Conservation (phyloP, 441 rosid species). For the Bruguiera hainesii region DNA sequence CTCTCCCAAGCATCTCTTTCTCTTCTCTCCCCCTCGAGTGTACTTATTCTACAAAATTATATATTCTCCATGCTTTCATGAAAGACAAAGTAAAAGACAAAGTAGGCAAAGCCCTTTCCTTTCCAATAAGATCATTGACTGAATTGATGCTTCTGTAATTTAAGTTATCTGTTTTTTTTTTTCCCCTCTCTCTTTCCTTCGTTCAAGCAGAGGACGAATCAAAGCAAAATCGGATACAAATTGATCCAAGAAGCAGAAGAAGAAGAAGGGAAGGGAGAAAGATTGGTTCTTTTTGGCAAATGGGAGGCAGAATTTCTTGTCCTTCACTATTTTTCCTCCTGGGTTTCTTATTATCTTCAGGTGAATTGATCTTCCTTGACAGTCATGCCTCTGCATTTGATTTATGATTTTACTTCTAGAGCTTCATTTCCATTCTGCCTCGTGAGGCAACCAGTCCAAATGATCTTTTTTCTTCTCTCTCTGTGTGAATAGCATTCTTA, state of each 20-base stretch:
- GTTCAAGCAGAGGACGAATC: background rate
- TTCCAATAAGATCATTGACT: constrained; percentile 23
- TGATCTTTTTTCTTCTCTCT: background rate
- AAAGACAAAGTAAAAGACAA: constrained; percentile 17
- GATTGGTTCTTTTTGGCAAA: constrained; percentile 16
- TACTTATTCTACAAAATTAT: constrained; percentile 17
- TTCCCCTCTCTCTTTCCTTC: constrained; percentile 6
- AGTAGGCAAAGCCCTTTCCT: constrained; percentile 24
- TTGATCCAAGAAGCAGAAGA: constrained; percentile 3
- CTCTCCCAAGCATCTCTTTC: constrained; percentile 18
- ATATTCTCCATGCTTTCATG: background rate
- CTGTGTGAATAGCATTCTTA: background rate
- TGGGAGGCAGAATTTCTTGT: constrained; percentile 31
- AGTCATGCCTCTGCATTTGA: background rate
- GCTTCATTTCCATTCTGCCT: background rate
- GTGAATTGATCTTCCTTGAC: constrained; percentile 16
- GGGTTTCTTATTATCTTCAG: constrained; percentile 35
- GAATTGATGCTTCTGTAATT: constrained; percentile 23
- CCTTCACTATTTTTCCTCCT: constrained; percentile 26
- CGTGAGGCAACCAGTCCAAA: background rate
- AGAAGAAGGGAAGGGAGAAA: constrained; percentile 8
- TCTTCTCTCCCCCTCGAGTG: constrained; percentile 16
- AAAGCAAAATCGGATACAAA: background rate
- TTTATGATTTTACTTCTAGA: background rate
- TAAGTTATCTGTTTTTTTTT: constrained; percentile 20